A percentile compares a stretch with the other conserved stretches of the same genome.
These are phyloP conservation scores for Sphagnum magellanicum DNA, from an alignment of 228 moss, liverwort and hornwort genomes.

Conservation along the genomic window DNA sequence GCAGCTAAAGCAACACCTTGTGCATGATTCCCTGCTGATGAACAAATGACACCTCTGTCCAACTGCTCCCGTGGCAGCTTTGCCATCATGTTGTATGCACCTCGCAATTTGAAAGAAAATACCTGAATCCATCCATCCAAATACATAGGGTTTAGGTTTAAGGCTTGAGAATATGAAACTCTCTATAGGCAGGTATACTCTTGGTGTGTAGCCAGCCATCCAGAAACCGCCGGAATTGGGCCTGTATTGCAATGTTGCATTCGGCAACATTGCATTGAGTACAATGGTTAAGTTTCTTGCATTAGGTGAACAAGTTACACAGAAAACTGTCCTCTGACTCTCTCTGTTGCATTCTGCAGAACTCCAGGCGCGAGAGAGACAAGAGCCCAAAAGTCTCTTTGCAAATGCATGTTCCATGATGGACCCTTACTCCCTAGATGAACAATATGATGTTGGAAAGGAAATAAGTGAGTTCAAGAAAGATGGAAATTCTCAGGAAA, in stretches of 20 bases:
- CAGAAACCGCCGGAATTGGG: background rate
- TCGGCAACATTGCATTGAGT: background rate
- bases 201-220: background rate
- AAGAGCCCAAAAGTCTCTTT: background rate
- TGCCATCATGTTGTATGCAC: conserved; percentile 97
- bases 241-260: too few relatives aligned
- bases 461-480: too few relatives aligned
- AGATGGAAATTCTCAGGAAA: background rate
- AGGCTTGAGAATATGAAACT: background rate
- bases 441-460: too few relatives aligned
- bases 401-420: too few relatives aligned
- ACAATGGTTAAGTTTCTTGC: background rate
- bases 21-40: conserved; percentile 93
- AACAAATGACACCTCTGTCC: conserved; percentile 72
- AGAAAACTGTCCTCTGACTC: background rate
- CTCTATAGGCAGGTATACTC: background rate
- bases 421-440: too few relatives aligned
- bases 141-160: background rate
- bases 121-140: conserved; percentile 19
- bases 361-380: background rate
- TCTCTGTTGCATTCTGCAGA: background rate
- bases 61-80: conserved; percentile 58
- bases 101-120: conserved; percentile 91
- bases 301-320: background rate
- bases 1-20: conserved; percentile 91